phyloP scores from a whole-genome alignment of 208 protist genomes.

The Endotrypanum monterogeii region DNA sequence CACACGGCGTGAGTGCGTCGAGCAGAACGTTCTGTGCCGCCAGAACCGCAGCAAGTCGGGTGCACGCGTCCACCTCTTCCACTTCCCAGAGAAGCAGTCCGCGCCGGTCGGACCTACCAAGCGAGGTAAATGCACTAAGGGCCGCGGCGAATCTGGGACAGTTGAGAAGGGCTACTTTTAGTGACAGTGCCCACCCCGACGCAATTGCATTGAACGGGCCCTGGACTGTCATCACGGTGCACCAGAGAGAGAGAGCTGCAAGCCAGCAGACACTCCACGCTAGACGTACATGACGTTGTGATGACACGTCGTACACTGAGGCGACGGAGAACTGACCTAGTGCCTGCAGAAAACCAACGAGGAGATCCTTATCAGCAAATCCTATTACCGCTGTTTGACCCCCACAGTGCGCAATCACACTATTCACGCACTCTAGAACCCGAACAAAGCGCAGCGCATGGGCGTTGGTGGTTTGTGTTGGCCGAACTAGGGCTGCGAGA shows the following conservation, averaged over 20 bases:
- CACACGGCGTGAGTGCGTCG: slow-evolving; percentile 36
- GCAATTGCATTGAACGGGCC: slow-evolving; percentile 12
- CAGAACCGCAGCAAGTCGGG: slow-evolving; percentile 39
- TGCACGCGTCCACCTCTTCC: slow-evolving; percentile 56
- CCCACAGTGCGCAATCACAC: slow-evolving; percentile 27
- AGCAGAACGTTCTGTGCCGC: slow-evolving; percentile 38
- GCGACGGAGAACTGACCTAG: slow-evolving; percentile 56
- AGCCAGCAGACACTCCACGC: slow-evolving; percentile 65
- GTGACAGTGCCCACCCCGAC: slow-evolving; percentile 38
- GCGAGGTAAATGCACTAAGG: slow-evolving; percentile 46
- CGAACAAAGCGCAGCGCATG: slow-evolving; percentile 38
- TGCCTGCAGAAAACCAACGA: slow-evolving; percentile 43
- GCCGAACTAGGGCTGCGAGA: slow-evolving; percentile 34
- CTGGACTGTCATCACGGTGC: slow-evolving; percentile 15
- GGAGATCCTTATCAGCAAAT: slow-evolving; percentile 31
- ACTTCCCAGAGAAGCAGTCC: slow-evolving; percentile 59
- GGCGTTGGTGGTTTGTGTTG: slow-evolving; percentile 29
- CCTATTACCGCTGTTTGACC: slow-evolving; percentile 12
- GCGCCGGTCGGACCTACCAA: slow-evolving; percentile 4
- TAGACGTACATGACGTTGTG: slow-evolving; percentile 37
- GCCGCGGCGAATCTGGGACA: slow-evolving; percentile 54
- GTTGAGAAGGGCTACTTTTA: slow-evolving; percentile 31
- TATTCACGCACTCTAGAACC: slow-evolving; percentile 35
- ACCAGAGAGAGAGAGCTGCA: slow-evolving; percentile 48
- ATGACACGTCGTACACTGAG: slow-evolving; percentile 33